Evolutionary conservation across 768 basidiomycete genomes (phyloP).

Genomic region (Vararia minispora): DNA sequence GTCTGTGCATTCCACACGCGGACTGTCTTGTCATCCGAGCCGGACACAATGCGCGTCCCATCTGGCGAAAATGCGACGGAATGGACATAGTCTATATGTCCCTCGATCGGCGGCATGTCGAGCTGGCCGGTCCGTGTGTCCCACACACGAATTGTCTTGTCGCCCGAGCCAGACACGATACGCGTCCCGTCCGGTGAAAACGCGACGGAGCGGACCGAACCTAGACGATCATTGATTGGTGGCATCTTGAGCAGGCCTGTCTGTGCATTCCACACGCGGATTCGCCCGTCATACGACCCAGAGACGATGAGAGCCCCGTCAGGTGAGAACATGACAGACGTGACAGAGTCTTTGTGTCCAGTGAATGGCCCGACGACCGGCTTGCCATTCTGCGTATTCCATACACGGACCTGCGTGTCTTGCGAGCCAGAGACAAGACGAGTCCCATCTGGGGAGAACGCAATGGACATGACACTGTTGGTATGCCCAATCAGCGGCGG

Average conservation of each 20-base stretch:
- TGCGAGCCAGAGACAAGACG: conserved; percentile 12
- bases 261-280: conserved; percentile 37
- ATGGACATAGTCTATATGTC: conserved; percentile 40
- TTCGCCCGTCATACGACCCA: conserved; percentile 33
- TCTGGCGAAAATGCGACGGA: conserved; percentile 36
- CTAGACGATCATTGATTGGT: conserved; percentile 35
- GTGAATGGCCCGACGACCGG: neutral
- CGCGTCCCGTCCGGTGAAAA: conserved; percentile 26
- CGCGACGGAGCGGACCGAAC: conserved; percentile 38
- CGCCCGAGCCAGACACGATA: conserved; percentile 3
- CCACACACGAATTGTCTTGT: conserved; percentile 9
- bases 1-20: conserved; percentile 14
- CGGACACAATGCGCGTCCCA: neutral
- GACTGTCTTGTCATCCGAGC: conserved; percentile 2
- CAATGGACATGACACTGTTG: neutral
- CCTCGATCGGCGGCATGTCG: too few species aligned
- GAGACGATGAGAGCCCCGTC: conserved; percentile 10
- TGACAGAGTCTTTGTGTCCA: conserved; percentile 1
- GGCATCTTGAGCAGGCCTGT: conserved; percentile 14
- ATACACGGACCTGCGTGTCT: neutral
- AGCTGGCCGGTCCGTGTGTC: conserved; percentile 4
- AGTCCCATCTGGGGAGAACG: conserved; percentile 13
- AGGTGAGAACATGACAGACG: neutral
- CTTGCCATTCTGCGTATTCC: neutral
- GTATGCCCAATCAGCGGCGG: neutral